phyloP scores from a whole-genome alignment of 1,284 basidiomycete genomes.

The Amylostereum areolatum region DNA sequence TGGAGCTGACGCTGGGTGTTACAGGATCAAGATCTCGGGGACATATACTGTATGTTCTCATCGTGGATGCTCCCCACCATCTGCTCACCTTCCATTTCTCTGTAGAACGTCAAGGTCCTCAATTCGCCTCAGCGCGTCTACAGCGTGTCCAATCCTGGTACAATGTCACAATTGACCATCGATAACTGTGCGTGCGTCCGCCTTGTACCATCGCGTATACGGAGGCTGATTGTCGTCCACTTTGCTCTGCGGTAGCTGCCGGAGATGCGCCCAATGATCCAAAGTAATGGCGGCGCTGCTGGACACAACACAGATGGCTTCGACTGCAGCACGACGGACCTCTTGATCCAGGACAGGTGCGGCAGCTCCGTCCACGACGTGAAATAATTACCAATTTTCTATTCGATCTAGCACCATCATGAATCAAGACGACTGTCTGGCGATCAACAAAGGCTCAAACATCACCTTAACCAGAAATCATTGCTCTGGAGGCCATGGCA shows the following conservation, averaged over 20 bases:
- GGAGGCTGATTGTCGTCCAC: background rate
- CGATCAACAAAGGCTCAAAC: no score
- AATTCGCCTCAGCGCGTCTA: conserved; percentile 32
- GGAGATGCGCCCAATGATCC: conserved; percentile 37
- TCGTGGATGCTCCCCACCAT: background rate
- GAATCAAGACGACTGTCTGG: conserved; percentile 55
- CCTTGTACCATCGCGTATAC: no score
- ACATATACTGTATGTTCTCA: conserved; percentile 31
- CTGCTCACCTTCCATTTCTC: conserved; percentile 1
- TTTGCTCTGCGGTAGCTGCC: conserved; percentile 22
- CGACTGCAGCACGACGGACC: conserved; percentile 35
- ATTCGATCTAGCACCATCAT: conserved; percentile 15
- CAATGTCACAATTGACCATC: conserved; percentile 26
- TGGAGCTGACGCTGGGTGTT: background rate
- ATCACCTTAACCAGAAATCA: conserved; percentile 48
- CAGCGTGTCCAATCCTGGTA: conserved; percentile 26
- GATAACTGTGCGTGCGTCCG: conserved; percentile 31
- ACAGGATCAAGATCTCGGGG: conserved; percentile 49
- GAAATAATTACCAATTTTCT: background rate
- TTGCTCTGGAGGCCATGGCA: conserved; percentile 54
- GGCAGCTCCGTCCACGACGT: conserved; percentile 2
- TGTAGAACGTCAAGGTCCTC: conserved; percentile 29
- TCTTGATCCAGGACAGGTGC: conserved; percentile 36
- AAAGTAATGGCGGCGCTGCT: conserved; percentile 30
- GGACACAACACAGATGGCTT: conserved; percentile 50